Evolutionary conservation across 441 rosid species (phyloP).

Genomic region (Erodium texanum): DNA sequence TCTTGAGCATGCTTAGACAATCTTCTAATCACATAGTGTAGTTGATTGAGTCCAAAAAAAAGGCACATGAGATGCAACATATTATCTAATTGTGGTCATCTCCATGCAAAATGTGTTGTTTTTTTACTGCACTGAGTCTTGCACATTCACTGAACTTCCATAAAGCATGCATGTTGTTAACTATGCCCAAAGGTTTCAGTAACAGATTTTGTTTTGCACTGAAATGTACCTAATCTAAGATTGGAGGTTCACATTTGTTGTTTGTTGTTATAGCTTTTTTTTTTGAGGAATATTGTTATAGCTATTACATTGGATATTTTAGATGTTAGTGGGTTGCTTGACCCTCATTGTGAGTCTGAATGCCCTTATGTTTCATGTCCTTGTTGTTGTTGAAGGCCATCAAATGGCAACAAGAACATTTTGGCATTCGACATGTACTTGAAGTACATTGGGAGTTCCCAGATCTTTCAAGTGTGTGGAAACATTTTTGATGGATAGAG

Average conservation of each 20-base stretch:
- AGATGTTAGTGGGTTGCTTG: not conserved
- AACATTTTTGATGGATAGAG: not conserved
- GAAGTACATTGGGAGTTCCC: not conserved
- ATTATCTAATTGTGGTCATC: too few species aligned
- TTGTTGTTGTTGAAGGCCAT: not conserved
- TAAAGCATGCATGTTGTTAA: too few species aligned
- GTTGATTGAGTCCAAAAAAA: not conserved
- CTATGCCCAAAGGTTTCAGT: too few species aligned
- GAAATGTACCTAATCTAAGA: too few species aligned
- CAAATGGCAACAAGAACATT: not conserved
- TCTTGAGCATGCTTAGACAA: not conserved
- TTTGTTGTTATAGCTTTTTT: not conserved
- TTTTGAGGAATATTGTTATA: too few species aligned
- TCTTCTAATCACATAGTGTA: not conserved
- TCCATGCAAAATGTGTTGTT: too few species aligned
- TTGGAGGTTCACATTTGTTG: not conserved
- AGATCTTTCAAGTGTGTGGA: not conserved
- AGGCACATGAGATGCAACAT: not conserved
- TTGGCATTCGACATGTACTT: too few species aligned
- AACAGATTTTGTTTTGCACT: too few species aligned
- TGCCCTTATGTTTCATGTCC: not conserved
- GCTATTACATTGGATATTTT: not conserved
- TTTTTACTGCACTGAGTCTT: too few species aligned
- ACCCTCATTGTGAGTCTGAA: not conserved
- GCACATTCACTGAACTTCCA: too few species aligned